Evolutionary conservation across 148 eudicot species (phyloP), one percentile per base, ranked within the genome.

Genomic region (Persicaria maculosa): DNA sequence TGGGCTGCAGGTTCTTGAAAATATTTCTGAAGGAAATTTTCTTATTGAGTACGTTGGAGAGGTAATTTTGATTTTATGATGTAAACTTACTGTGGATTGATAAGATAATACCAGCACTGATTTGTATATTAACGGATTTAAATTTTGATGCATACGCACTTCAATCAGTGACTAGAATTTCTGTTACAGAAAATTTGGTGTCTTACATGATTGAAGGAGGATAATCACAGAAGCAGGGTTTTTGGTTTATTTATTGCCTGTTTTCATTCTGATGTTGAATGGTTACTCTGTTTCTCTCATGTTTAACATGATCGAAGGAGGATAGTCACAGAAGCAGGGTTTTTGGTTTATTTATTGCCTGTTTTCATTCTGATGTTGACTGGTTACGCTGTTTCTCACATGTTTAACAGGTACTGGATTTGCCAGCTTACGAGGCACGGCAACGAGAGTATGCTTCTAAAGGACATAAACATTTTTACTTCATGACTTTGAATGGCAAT

Each of bases 31-130:
- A 81, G 97, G 99, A 72, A 83, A 84, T 74, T 95, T 95, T 84
- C 91, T 95, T 72, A 95, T 95, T 50, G 99, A 95, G 81, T 95
- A 95, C 81, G 92, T 95, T 82, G 99, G 99, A 76, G 99, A 95
- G 99, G 98, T 94, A 86, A 70, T 44, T 43, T 74, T 50, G 40
- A 65, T 19, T 65, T 65, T 40, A 65, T 36, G 19, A 40, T 65
- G n/a, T 65, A 65, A 65, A 65, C 17, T 64, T 64, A 1, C 46
- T 36, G 19, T 65, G 45, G 12, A 36, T 36, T 65, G 31, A 17
- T 25, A 57, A 57, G 62, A 57, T 57, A 57, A 17, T 57, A 20
- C 9, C 25, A 10, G 9, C 5, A 7, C 25, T 19, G 19, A 57
- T 4, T 57, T 57, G 9, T 15, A 57, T 57, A 57, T 20, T 57